Conservation (phyloP, 345 rosid species). For the Litchi chinensis region DNA sequence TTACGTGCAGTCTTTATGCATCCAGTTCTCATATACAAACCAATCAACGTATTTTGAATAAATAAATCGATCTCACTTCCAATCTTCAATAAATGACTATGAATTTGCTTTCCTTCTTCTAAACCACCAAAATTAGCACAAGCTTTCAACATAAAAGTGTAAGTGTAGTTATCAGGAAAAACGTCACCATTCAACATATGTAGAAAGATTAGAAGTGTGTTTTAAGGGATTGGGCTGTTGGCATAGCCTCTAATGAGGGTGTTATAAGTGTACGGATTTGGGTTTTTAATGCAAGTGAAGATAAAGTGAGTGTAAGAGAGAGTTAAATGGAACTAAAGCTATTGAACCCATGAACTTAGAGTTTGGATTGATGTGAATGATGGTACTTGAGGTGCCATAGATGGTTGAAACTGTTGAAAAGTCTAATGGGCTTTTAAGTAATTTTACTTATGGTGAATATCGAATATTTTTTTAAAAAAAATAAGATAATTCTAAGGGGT, state of each 20-base stretch:
- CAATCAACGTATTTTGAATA: constrained; percentile 44
- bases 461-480: no score
- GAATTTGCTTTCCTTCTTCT: constrained; percentile 47
- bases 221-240: constrained; percentile 32
- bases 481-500: no score
- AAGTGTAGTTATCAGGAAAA: constrained; percentile 46
- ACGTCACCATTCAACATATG: constrained; percentile 40
- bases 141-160: constrained; percentile 49
- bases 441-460: no score
- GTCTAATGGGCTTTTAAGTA: no score
- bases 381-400: no score
- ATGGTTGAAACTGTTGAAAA: no score
- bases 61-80: constrained; percentile 37
- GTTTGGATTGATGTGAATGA: no score
- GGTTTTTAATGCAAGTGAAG: constrained; percentile 32
- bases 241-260: constrained; percentile 52
- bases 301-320: constrained; percentile 49
- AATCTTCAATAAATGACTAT: constrained; percentile 34
- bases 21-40: constrained; percentile 38
- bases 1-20: constrained; percentile 31
- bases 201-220: constrained; percentile 32
- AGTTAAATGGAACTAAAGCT: constrained; percentile 20
- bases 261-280: constrained; percentile 43
- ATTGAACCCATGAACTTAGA: no score
- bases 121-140: constrained; percentile 45